Percentiles rank a stretch among this genome's conserved stretches.
Conservation (phyloP, 108 stramenopile genomes). For the Schizochytrium sp. region DNA sequence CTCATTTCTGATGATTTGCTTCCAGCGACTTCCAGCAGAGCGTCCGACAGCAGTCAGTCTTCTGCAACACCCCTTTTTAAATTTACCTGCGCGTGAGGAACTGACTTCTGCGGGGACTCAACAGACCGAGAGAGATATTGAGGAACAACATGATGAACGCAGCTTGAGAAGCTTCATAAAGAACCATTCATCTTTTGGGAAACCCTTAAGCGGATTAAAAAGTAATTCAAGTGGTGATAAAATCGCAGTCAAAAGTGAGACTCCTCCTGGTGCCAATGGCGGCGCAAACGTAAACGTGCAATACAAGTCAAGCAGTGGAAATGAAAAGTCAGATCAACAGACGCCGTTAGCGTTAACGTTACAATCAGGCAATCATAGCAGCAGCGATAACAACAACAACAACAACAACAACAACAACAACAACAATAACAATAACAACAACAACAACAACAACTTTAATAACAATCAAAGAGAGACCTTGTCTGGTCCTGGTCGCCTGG, state of each 20-base stretch:
- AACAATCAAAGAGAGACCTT: background rate
- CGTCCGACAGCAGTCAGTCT: constrained; percentile 11
- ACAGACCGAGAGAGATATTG: background rate
- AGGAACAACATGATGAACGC: background rate
- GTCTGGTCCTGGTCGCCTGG: background rate
- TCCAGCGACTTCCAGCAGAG: constrained; percentile 7
- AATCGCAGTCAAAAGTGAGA: no score
- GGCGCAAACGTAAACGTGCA: background rate
- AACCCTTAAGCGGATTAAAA: constrained; percentile 1
- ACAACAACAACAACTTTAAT: background rate
- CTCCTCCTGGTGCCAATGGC: no score
- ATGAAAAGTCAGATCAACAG: background rate
- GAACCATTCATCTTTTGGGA: background rate
- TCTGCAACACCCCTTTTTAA: constrained; percentile 26
- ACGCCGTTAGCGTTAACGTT: background rate
- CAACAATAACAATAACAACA: background rate
- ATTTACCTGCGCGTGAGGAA: background rate
- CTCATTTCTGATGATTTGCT: constrained; percentile 19
- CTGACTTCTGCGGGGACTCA: background rate
- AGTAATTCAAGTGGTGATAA: background rate
- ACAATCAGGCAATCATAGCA: background rate
- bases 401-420: background rate
- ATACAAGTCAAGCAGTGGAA: background rate
- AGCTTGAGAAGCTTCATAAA: background rate
- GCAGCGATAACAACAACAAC: background rate